These are phyloP conservation scores for Xylariaceae sp. DNA, from an alignment of 2,329 filamentous ascomycete species.

Conservation along the genomic window DNA sequence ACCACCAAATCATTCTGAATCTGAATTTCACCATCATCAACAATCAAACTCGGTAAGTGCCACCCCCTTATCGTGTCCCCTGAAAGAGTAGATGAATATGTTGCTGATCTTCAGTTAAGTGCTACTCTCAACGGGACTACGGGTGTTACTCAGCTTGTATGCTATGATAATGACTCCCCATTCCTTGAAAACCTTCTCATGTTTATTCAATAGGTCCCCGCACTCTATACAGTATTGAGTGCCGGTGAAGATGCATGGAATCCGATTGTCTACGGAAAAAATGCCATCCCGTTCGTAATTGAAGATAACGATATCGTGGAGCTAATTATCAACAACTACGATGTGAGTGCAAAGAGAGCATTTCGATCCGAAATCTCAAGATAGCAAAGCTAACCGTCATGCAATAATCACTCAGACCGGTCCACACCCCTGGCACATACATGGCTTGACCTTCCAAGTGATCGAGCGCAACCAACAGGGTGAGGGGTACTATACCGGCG, in stretches of 20 bases:
- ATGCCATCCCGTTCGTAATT: constrained; percentile 65
- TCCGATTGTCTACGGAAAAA: constrained; percentile 60
- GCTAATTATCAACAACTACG: constrained; percentile 72
- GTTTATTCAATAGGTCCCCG: constrained; percentile 80
- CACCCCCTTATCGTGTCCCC: not conserved
- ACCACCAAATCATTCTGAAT: constrained; percentile 59
- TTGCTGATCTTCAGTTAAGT: constrained; percentile 8
- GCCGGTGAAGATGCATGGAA: constrained; percentile 58
- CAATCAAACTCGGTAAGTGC: constrained; percentile 40
- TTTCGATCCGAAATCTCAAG: constrained; percentile 11
- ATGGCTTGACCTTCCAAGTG: constrained; percentile 72
- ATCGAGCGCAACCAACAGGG: constrained; percentile 58
- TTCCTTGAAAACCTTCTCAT: too few relatives aligned
- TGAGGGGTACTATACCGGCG: constrained; percentile 43
- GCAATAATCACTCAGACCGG: constrained; percentile 34
- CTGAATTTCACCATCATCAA: constrained; percentile 64
- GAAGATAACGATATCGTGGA: constrained; percentile 65
- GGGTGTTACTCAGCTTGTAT: constrained; percentile 60
- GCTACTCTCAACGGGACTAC: constrained; percentile 75
- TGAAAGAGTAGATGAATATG: too few relatives aligned
- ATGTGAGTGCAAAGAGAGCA: constrained; percentile 38
- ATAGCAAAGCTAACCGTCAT: constrained; percentile 3
- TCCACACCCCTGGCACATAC: constrained; percentile 73
- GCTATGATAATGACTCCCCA: too few relatives aligned
- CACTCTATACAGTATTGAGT: constrained; percentile 71